These are phyloP conservation scores for Trichocomaceae sp. DNA, from an alignment of 2,329 filamentous ascomycete genomes.

Conservation along the genomic window DNA sequence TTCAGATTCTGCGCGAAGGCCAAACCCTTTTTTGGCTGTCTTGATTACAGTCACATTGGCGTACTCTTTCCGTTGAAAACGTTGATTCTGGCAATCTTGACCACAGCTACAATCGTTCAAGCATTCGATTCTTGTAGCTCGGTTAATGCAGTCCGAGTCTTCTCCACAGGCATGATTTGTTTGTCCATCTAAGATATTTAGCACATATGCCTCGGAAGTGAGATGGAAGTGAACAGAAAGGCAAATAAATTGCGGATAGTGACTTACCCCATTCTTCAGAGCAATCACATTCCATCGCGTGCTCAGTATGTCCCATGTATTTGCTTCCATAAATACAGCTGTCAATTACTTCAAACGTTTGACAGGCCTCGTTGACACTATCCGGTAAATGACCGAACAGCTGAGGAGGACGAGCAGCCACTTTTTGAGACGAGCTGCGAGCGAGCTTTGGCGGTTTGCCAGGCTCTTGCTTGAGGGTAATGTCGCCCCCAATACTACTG, in stretches of 20 bases:
- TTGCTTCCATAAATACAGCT: slow-evolving; percentile 90
- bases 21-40: slow-evolving; percentile 95
- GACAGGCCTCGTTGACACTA: slow-evolving; percentile 67
- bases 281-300: slow-evolving; percentile 93
- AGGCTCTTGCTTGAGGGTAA: slow-evolving; percentile 57
- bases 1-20: slow-evolving; percentile 72
- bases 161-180: slow-evolving; percentile 84
- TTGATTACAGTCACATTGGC: slow-evolving; percentile 91
- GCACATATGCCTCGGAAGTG: background rate
- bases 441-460: slow-evolving; percentile 64
- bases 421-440: slow-evolving; percentile 67
- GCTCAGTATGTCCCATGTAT: slow-evolving; percentile 82
- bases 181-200: slow-evolving; percentile 40
- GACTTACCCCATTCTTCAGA: slow-evolving; percentile 85
- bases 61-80: slow-evolving; percentile 85
- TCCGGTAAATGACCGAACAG: slow-evolving; percentile 72
- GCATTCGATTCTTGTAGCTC: slow-evolving; percentile 96
- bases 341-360: slow-evolving; percentile 71
- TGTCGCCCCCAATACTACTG: slow-evolving; percentile 54
- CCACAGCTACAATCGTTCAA: slow-evolving; percentile 82
- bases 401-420: slow-evolving; percentile 54
- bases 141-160: slow-evolving; percentile 97
- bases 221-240: background rate
- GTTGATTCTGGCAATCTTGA: slow-evolving; percentile 81
- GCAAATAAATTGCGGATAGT: background rate